Evolutionary conservation across 2,329 filamentous ascomycete species (phyloP), one percentile per base, ranked within the genome.

Genomic region (Ilyonectria sp.): DNA sequence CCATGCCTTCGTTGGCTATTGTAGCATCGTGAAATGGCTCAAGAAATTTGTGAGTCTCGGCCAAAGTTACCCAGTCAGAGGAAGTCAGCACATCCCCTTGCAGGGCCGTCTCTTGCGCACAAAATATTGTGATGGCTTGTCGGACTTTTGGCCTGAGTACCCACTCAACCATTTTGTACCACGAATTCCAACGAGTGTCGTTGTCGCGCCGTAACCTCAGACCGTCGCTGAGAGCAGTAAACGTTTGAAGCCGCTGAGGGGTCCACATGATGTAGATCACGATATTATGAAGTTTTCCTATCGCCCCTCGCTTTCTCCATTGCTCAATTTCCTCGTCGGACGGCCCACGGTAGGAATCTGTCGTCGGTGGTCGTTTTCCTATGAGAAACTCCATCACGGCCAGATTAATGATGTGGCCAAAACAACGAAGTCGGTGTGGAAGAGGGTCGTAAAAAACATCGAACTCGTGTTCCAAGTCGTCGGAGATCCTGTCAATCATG

Each of bases 151-250:
- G 9, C 23, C 47, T 15, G 21, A 50, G 47, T 21, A 7, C 47
- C 47, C 47, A 50, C 21, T 50, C 47, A 19, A 50, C 47, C 23
- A 29, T 50, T 11, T 17, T 17, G 26, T 50, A 31, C 47, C 23
- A 50, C 23, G 47, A 50, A 50, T 50, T 50, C 47, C 47, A 50
- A 50, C 23, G 47, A 50, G 23, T 50, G 47, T 50, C 23, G 13
- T 50, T 50, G 15, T 50, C 23, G 13, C 47, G 47, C 47, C 23
- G 23, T 23, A 23, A 23, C 23, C 23, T 4, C 23, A 23, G 23
- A 23, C 23, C 23, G 23, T 23, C 9, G 47, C 21, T 50, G 15
- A 50, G 23, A 15, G 11, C 15, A 17, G 47, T 50, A 11, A 50
- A 50, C 47, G 47, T 11, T 50, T 50, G 47, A 31, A 50, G 47